Percentiles rank a stretch among this genome's conserved stretches.
Conservation (phyloP, 257 asterid species). For the Fraxinus cuspidata region DNA sequence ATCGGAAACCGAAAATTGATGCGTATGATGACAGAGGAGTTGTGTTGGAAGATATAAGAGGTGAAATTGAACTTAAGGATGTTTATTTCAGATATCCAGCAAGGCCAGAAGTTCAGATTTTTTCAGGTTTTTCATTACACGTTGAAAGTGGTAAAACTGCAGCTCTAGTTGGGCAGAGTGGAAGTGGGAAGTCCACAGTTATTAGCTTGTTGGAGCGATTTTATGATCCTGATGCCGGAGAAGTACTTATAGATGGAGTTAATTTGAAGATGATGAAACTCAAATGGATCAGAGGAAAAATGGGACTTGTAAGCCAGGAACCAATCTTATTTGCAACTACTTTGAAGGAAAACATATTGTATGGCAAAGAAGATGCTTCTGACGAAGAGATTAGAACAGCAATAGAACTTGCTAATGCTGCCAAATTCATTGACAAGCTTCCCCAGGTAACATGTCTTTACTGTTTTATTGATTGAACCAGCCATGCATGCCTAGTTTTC, state of each 20-base stretch:
- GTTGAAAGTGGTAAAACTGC: conserved; percentile 52
- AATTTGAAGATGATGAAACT: conserved; percentile 48
- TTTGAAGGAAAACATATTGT: conserved; percentile 57
- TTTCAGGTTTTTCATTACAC: conserved; percentile 53
- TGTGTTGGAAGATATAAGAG: conserved; percentile 47
- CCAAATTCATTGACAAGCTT: conserved; percentile 50
- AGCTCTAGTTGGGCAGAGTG: conserved; percentile 88
- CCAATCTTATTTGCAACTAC: conserved; percentile 60
- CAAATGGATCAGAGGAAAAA: conserved; percentile 55
- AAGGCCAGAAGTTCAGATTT: conserved; percentile 74
- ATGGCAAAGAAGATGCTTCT: conserved; percentile 53
- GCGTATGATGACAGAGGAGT: conserved; percentile 46
- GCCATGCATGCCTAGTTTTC: not conserved
- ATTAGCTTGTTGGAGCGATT: conserved; percentile 69
- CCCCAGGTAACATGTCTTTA: conserved; percentile 38
- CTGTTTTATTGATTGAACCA: not conserved
- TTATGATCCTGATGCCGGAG: conserved; percentile 73
- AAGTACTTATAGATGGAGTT: conserved; percentile 55
- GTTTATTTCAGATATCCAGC: conserved; percentile 69
- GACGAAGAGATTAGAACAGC: conserved; percentile 54
- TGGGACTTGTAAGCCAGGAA: conserved; percentile 84
- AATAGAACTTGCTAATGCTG: conserved; percentile 55
- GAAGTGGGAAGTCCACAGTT: conserved; percentile 81
- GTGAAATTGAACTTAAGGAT: conserved; percentile 66
- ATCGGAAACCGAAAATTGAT: conserved; percentile 54